These are phyloP conservation scores for Cymbopogon flexuosus DNA, from an alignment of 202 grass and related monocot species.

Conservation along the genomic window DNA sequence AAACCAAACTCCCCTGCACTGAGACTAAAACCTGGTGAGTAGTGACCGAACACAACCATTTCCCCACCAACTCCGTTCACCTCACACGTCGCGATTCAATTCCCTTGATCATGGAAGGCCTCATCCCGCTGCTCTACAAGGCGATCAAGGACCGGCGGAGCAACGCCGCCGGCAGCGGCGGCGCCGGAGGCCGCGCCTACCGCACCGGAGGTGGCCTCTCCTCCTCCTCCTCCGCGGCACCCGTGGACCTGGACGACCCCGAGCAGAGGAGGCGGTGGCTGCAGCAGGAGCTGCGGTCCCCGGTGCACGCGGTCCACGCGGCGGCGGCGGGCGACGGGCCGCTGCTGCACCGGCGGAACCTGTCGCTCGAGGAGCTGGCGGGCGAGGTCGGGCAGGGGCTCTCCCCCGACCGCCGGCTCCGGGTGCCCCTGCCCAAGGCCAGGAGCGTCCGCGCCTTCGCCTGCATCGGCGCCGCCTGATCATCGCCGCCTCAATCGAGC, in stretches of 20 bases:
- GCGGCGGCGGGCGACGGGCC: neutral
- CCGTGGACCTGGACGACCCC: conserved; percentile 35
- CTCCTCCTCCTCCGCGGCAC: neutral
- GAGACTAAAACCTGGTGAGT: neutral
- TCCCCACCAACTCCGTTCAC: neutral
- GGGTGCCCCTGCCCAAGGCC: conserved; percentile 43
- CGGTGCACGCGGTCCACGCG: neutral
- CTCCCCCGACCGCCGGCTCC: conserved; percentile 21
- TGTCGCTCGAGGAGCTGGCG: conserved; percentile 46
- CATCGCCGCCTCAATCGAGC: neutral
- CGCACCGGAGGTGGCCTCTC: neutral
- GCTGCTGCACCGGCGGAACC: conserved; percentile 35
- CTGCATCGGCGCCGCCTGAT: conserved; percentile 40
- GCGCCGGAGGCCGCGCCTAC: neutral
- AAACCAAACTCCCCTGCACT: neutral
- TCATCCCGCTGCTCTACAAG: conserved; percentile 58
- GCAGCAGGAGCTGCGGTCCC: conserved; percentile 43
- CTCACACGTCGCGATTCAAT: neutral
- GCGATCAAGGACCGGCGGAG: conserved; percentile 50
- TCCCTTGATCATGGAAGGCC: conserved; percentile 46
- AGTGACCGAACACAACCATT: conserved; percentile 12
- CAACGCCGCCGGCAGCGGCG: neutral
- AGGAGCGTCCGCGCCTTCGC: conserved; percentile 52
- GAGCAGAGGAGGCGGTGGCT: conserved; percentile 37
- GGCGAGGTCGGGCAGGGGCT: conserved; percentile 41